These are phyloP conservation scores for Neonectria punicea DNA, from an alignment of 2,329 filamentous ascomycete genomes.

Conservation along the genomic window DNA sequence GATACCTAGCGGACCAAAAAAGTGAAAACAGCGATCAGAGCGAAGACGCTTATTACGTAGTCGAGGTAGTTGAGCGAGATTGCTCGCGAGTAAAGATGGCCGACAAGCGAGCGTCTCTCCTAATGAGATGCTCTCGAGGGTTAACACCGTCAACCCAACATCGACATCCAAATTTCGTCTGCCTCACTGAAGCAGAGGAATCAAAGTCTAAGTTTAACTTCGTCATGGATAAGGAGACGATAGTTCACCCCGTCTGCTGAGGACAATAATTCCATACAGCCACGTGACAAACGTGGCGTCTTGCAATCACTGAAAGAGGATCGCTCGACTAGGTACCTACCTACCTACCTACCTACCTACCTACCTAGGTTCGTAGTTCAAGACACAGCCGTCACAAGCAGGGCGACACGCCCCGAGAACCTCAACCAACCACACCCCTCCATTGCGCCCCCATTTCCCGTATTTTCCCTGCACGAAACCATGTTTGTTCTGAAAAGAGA, in stretches of 20 bases:
- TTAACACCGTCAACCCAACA: background rate
- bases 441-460: constrained; percentile 20
- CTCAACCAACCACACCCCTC: constrained; percentile 1
- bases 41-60: background rate
- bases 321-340: background rate
- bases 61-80: background rate
- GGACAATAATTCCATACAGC: background rate
- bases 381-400: constrained; percentile 40
- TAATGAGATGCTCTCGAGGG: background rate
- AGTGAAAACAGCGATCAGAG: no score
- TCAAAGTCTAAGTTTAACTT: no score
- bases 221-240: background rate
- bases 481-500: constrained; percentile 24
- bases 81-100: background rate
- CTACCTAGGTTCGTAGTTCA: constrained; percentile 28
- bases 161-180: background rate
- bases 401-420: constrained; percentile 30
- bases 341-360: no score
- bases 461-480: constrained; percentile 20
- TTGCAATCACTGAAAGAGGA: constrained; percentile 35
- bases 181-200: background rate
- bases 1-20: background rate
- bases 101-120: background rate
- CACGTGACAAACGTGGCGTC: constrained; percentile 7
- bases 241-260: background rate